Evolutionary conservation across 495 filamentous ascomycete species (phyloP), one percentile per base, ranked within the genome.

Genomic region (Neurospora sp.): DNA sequence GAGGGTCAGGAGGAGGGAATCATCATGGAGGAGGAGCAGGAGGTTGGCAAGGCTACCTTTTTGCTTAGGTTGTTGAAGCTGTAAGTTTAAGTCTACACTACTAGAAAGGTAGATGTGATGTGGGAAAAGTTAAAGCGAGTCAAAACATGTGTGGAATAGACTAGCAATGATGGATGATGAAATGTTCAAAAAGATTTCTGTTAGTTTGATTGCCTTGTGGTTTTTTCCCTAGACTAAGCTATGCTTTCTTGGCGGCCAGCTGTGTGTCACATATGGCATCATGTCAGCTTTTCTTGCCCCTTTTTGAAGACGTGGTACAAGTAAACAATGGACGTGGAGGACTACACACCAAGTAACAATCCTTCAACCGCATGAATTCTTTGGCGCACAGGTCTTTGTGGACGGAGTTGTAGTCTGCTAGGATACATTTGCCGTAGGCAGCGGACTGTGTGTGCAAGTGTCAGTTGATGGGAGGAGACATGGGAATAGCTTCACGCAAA

Each of bases 361-460:
- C 86, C 81, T 97, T 97, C 69, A 98, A 80, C 75, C 82, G 88
- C 81, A 97, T 82, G 73, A 99, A 98, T 78, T 98, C 93, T 69
- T 88, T 89, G 3, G 86, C 85, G 78, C 96, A 99, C 85, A 95
- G 94, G 80, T 98, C 93, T 76, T 97, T 97, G 75, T 94, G 87
- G 5, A 98, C 89, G 31, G 93, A 89, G 78, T 94, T 94, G 82
- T 96, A 98, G 79, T 99, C 95, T 10, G 88, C 88, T 41, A 96
- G 85, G 72, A 99, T 89, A 80, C 96, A 99, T 86, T 94, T 94
- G 70, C 96, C 96, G 77, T 98, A 99, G 18, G 87, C 86, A 9
- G 93, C 86, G 69, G 92, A 90, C 95, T 98, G 76, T 73, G 72
- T 68, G 12, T 3, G 31, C 31, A 35, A 35, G 31, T 35, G 35